Conservation (phyloP, 306 rosid genomes). For the Cicer cuneatum region DNA sequence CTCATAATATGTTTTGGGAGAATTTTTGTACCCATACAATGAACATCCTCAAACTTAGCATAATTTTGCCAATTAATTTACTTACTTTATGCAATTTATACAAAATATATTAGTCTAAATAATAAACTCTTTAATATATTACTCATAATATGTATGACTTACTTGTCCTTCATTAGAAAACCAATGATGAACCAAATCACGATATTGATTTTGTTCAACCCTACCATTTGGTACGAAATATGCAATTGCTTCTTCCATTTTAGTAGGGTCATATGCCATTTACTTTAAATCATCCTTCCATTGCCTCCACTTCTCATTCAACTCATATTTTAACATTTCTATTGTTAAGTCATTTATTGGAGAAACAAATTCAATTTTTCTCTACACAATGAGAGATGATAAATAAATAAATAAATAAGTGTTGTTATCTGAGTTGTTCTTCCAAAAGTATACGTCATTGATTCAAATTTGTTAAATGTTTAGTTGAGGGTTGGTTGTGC, state of each 20-base stretch:
- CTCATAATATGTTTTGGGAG: not conserved
- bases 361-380: not conserved
- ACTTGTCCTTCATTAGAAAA: not conserved
- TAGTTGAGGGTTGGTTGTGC: too few relatives aligned
- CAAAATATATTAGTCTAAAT: not conserved
- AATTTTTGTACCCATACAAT: not conserved
- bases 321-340: not conserved
- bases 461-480: too few relatives aligned
- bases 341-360: not conserved
- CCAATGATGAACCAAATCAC: not conserved
- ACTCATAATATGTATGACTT: not conserved
- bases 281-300: not conserved
- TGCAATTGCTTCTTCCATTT: not conserved
- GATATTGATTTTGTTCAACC: not conserved
- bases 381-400: not conserved
- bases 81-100: not conserved
- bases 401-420: too few relatives aligned
- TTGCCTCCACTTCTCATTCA: constrained; percentile 1
- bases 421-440: too few relatives aligned
- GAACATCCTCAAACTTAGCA: not conserved
- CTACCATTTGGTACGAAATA: not conserved
- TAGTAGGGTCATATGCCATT: not conserved
- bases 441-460: too few relatives aligned
- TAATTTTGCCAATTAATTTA: not conserved
- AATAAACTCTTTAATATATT: too few relatives aligned